Evolutionary conservation across 2,329 filamentous ascomycete species (phyloP), one percentile per base, ranked within the genome.

Genomic region (Ophiosphaerella narmari): DNA sequence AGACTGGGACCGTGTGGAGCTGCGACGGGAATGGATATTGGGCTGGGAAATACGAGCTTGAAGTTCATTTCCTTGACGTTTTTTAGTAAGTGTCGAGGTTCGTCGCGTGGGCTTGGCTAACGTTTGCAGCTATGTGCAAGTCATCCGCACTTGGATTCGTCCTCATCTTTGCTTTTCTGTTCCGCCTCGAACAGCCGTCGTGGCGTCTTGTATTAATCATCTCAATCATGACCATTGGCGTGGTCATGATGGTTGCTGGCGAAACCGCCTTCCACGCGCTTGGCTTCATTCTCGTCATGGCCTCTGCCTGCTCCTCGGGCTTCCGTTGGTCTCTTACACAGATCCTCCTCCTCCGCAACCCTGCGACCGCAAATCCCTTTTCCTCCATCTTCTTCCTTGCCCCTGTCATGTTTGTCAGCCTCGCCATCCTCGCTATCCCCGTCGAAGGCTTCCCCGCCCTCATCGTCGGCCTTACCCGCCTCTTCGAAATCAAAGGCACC

Each of bases 271-370:
- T 99, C 75, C 86, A 91, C 63, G 80, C 88, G 0, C 81, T 90
- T 26, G 94, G 94, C 36, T 99, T 99, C 73, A 75, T 91, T 39
- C 87, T 99, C 57, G 89, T 97, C 75, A 97, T 99, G 73, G 86
- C 88, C 0, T 92, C 94, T 11, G 90, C 91, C 44, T 94, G 96
- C 76, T 96, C 96, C 71, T 96, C 91, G 1, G 94, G 94, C 46
- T 96, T 99, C 77, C 88, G 94, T 63, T 99, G 94, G 94, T 90
- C 86, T n/a, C 78, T 99, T n/a, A 97, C 94, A 0, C 94, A 99
- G 71, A 96, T 99, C 52, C 84, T 99, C 4, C 84, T 99, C 6
- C 84, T 97, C 24, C 88, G 92, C 62, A 96, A 97, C 74, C 91
- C 92, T 1, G 92, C 94, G 16, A 99, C 94, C 0, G 90, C 90